Conservation (phyloP, 2,329 filamentous ascomycete genomes). For the Escovopsis sp. region DNA sequence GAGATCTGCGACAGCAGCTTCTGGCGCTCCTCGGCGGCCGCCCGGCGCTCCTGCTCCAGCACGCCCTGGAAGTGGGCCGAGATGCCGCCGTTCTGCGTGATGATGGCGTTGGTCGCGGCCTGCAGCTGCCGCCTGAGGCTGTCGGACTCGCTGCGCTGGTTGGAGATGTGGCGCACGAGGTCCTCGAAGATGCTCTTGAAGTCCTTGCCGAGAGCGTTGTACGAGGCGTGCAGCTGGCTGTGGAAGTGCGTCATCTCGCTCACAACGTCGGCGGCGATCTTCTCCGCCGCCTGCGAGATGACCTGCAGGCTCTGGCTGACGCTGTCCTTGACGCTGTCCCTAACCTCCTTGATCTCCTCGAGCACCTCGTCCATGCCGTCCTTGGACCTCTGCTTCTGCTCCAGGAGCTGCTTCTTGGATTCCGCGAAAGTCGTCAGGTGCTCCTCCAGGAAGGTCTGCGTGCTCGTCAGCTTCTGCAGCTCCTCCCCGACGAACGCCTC, state of each 20-base stretch:
- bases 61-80: conserved; percentile 53
- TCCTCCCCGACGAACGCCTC: conserved; percentile 63
- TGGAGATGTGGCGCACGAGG: conserved; percentile 56
- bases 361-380: conserved; percentile 84
- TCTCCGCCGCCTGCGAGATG: conserved; percentile 69
- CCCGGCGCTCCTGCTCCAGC: conserved; percentile 61
- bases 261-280: conserved; percentile 79
- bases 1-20: conserved; percentile 64
- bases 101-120: conserved; percentile 50
- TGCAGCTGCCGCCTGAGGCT: conserved; percentile 57
- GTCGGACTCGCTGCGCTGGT: conserved; percentile 66
- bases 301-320: conserved; percentile 75
- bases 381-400: conserved; percentile 54
- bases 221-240: conserved; percentile 65
- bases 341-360: conserved; percentile 79
- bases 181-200: conserved; percentile 79
- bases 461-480: conserved; percentile 52
- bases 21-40: conserved; percentile 58
- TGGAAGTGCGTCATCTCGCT: conserved; percentile 78
- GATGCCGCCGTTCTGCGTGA: conserved; percentile 53
- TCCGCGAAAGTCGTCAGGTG: conserved; percentile 53
- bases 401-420: conserved; percentile 53
- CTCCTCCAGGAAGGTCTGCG: conserved; percentile 54
- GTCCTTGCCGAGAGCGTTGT: conserved; percentile 68
- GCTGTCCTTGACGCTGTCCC: conserved; percentile 74